Evolutionary conservation across 148 eudicot species (phyloP).

Genomic region (Amaranthus hypochondriacus): DNA sequence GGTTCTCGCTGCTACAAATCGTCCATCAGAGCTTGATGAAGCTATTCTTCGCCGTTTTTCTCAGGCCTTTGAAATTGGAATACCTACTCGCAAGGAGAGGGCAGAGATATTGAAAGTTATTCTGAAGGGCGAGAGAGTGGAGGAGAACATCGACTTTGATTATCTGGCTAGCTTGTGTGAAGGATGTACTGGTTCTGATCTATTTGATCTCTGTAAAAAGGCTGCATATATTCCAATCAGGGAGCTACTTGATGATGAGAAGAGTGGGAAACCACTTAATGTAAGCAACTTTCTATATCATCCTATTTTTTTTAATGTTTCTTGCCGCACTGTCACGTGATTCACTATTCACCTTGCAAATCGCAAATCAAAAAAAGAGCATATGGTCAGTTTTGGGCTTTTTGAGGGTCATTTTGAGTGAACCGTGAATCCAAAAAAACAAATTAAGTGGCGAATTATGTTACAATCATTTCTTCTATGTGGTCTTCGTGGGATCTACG

Average conservation of each 20-base stretch:
- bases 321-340: background rate
- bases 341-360: background rate
- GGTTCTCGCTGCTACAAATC: constrained; percentile 98
- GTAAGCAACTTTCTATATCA: constrained; percentile 34
- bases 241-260: constrained; percentile 80
- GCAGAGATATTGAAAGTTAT: constrained; percentile 70
- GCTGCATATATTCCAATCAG: constrained; percentile 92
- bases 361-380: background rate
- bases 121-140: constrained; percentile 73
- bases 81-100: constrained; percentile 68
- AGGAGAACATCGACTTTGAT: constrained; percentile 57
- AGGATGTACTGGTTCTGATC: constrained; percentile 92
- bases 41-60: constrained; percentile 95
- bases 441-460: too few relatives aligned
- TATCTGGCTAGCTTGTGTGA: constrained; percentile 65
- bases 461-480: too few relatives aligned
- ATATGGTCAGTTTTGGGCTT: background rate
- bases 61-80: constrained; percentile 93
- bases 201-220: constrained; percentile 81
- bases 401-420: background rate
- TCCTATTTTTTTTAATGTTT: background rate
- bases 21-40: constrained; percentile 96
- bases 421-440: background rate
- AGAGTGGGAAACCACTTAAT: constrained; percentile 52
- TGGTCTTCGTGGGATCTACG: too few relatives aligned